Percentiles rank a stretch among this genome's conserved stretches.
Conservation (phyloP, 352 stramenopile species). For the Phytopythium boreale region DNA sequence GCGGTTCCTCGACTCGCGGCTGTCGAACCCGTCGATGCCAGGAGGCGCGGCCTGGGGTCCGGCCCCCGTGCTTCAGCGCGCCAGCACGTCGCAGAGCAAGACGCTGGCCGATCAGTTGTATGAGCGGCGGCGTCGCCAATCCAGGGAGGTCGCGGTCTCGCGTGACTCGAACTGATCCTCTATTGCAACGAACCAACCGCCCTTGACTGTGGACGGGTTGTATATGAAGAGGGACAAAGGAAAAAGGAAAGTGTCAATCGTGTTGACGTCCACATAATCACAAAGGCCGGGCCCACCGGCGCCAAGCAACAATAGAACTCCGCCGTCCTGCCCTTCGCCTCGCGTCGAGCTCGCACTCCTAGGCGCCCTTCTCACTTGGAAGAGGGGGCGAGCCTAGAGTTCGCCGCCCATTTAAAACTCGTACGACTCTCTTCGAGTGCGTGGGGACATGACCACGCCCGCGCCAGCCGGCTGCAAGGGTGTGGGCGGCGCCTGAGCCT, state of each 20-base stretch:
- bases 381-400: neutral
- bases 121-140: neutral
- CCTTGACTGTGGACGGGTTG: neutral
- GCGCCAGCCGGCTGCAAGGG: constrained; percentile 21
- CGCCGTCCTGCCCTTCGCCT: neutral
- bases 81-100: neutral
- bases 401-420: constrained; percentile 22
- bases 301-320: constrained; percentile 1
- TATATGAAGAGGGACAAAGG: neutral
- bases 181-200: too few species aligned
- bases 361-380: neutral
- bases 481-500: constrained; percentile 18
- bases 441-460: constrained; percentile 22
- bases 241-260: neutral
- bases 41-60: neutral
- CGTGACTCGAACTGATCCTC: neutral
- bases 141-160: neutral
- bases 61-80: too few species aligned
- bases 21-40: neutral
- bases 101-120: neutral
- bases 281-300: neutral
- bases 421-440: constrained; percentile 31
- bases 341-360: neutral
- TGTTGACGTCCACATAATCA: constrained; percentile 4
- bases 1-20: neutral